Evolutionary conservation across 1,284 basidiomycete genomes (phyloP).

Genomic region (Irpex rosettiformis): DNA sequence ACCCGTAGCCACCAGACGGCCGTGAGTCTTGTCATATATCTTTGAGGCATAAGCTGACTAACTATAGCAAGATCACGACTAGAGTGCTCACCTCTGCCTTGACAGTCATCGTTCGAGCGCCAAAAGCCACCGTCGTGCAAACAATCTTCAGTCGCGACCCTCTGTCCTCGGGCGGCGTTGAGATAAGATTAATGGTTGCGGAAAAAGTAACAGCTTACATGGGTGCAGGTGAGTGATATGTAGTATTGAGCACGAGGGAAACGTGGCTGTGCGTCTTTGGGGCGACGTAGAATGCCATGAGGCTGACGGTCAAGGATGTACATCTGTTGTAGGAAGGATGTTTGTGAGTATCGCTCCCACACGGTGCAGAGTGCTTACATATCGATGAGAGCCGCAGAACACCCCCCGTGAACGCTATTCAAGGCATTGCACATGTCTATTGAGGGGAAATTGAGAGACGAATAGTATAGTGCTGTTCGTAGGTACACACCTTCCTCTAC

Average conservation of each 20-base stretch:
- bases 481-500: conserved; percentile 15
- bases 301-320: conserved; percentile 4
- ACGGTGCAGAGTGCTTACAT: conserved; percentile 31
- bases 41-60: conserved; percentile 11
- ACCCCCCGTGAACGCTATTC: conserved; percentile 49
- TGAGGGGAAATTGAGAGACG: neutral
- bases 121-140: conserved; percentile 14
- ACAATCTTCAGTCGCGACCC: conserved; percentile 13
- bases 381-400: conserved; percentile 48
- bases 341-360: neutral
- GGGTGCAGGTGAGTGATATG: conserved; percentile 13
- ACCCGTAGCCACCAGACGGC: conserved; percentile 32
- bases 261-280: conserved; percentile 4
- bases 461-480: neutral
- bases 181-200: neutral
- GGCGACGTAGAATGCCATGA: neutral
- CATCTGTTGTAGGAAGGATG: conserved; percentile 2
- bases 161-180: conserved; percentile 5
- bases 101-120: conserved; percentile 14
- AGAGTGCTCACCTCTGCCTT: conserved; percentile 13
- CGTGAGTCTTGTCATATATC: conserved; percentile 36
- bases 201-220: conserved; percentile 4
- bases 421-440: conserved; percentile 49
- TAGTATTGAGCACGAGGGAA: conserved; percentile 11
- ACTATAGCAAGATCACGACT: neutral